phyloP scores from a whole-genome alignment of 2,329 filamentous ascomycete genomes.

The Clonostachys solani region DNA sequence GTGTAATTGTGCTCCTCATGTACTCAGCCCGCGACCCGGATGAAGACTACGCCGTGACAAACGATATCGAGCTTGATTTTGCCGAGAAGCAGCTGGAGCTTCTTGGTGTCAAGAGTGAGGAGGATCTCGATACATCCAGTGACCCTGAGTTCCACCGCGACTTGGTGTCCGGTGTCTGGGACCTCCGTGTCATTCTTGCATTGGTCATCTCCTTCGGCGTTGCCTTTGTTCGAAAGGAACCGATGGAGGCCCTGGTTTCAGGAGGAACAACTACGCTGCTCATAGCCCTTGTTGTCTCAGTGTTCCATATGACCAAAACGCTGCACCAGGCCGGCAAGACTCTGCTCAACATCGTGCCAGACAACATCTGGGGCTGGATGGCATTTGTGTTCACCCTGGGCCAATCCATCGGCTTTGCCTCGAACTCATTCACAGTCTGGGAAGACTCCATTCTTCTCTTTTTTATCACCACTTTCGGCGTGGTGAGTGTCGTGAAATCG shows the following conservation, averaged over 20 bases:
- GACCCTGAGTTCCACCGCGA: conserved; percentile 24
- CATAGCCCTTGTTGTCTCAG: conserved; percentile 1
- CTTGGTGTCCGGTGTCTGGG: conserved; percentile 28
- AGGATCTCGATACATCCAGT: too few species aligned
- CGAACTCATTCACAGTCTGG: conserved; percentile 98
- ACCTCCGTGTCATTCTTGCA: conserved; percentile 23
- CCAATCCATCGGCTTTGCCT: conserved; percentile 90
- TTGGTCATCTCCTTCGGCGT: conserved; percentile 18
- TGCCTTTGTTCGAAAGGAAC: conserved; percentile 22
- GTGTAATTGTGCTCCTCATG: conserved; percentile 65
- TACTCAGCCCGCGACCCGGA: conserved; percentile 63
- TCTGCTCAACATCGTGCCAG: conserved; percentile 56
- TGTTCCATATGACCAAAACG: conserved; percentile 17
- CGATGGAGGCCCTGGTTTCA: conserved; percentile 31
- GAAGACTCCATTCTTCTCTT: conserved; percentile 93
- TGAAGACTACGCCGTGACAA: conserved; percentile 48
- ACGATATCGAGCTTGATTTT: conserved; percentile 53
- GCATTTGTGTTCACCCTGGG: conserved; percentile 76
- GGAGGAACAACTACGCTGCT: conserved; percentile 29
- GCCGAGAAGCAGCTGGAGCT: conserved; percentile 56
- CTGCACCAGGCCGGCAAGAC: conserved; percentile 38
- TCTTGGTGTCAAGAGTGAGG: conserved; percentile 9
- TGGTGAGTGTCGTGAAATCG: conserved; percentile 70
- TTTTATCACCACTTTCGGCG: conserved; percentile 83
- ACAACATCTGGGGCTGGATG: conserved; percentile 85